Evolutionary conservation across 352 stramenopile species (phyloP).

Genomic region (Phytophthora ramorum): DNA sequence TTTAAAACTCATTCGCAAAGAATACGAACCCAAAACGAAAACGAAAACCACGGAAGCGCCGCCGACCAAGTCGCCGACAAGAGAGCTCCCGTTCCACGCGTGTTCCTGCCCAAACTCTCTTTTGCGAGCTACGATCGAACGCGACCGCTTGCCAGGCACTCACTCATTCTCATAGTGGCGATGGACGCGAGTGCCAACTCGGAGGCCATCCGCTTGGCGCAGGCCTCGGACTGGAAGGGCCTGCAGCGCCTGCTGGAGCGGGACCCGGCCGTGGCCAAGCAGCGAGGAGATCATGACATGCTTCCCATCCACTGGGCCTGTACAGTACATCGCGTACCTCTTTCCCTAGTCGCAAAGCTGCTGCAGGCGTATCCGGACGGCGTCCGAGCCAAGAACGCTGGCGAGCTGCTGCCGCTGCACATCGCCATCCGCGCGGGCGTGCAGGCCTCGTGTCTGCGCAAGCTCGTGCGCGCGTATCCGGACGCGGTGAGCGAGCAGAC

Average conservation of each 20-base stretch:
- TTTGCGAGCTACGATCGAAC: constrained; percentile 1
- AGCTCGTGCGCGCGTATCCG: constrained; percentile 64
- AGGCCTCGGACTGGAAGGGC: constrained; percentile 79
- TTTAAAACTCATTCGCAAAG: not conserved
- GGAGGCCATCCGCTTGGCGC: constrained; percentile 77
- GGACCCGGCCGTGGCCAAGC: constrained; percentile 48
- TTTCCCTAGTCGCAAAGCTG: constrained; percentile 67
- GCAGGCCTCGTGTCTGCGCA: constrained; percentile 53
- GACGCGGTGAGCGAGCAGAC: constrained; percentile 52
- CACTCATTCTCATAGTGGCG: constrained; percentile 1
- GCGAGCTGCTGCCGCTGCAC: constrained; percentile 73
- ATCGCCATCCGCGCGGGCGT: constrained; percentile 77
- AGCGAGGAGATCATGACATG: constrained; percentile 81
- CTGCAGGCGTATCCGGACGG: constrained; percentile 69
- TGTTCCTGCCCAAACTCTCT: constrained; percentile 26
- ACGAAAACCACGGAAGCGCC: constrained; percentile 21
- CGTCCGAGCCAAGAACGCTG: constrained; percentile 65
- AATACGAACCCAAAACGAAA: constrained; percentile 24
- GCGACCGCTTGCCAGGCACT: constrained; percentile 6
- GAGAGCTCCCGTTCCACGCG: constrained; percentile 25
- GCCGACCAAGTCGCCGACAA: not conserved
- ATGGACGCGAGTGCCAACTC: constrained; percentile 46
- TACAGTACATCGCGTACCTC: constrained; percentile 66
- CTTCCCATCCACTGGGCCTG: constrained; percentile 86
- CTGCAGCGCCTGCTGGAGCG: constrained; percentile 73